Base-by-base conservation (phyloP, 306 rosid genomes). In the Prosopis cineraria region DNA sequence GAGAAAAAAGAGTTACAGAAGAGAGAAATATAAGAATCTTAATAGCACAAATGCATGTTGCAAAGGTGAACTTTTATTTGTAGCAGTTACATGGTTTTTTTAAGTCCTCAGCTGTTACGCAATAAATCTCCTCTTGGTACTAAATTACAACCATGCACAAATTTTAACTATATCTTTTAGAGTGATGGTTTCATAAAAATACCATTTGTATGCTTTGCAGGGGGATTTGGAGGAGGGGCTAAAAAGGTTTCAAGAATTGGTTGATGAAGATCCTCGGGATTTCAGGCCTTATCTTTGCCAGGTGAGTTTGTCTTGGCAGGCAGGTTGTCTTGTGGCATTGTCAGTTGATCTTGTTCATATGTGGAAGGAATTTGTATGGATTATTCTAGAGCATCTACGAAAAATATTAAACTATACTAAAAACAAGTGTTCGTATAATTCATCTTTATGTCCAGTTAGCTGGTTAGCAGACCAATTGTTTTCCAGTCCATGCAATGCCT, bases 251-350 rank as follows among this genome's bases (percentile, higher is more conserved):
- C 96, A 89, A 83, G 90, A 81, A 75, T 85, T 94, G 70, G 85
- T 89, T 14, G 78, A 85, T 19, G 92, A 91, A 56, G 87, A 94
- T 85, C 95, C 92, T 70, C 87, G 93, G 52, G 97, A 94, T 86
- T 94, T 94, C 82, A 90, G 97, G 67, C 97, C 97, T 75, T 92
- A 92, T 87, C 94, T 94, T 81, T 92, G 94, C 79, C 92, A 83
- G 97, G 98, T 92, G 82, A 80, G 89, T 79, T 80, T 85, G 52
- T 74, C 2, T 17, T 29, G 39, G 44, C 43, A 58, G 36, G 79
- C 65, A 70, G 14, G 39, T 71, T 36, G 14, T 20, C 48, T 34
- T 66, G 19, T 37, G 30, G 10, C 36, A 29, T 24, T 37, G 31
- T 65, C 47, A 37, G 70, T 36, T 66, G 17, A 3, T 63, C 43